Base-by-base conservation (phyloP, 805 yeast genomes). In the Huiozyma naganishii region DNA sequence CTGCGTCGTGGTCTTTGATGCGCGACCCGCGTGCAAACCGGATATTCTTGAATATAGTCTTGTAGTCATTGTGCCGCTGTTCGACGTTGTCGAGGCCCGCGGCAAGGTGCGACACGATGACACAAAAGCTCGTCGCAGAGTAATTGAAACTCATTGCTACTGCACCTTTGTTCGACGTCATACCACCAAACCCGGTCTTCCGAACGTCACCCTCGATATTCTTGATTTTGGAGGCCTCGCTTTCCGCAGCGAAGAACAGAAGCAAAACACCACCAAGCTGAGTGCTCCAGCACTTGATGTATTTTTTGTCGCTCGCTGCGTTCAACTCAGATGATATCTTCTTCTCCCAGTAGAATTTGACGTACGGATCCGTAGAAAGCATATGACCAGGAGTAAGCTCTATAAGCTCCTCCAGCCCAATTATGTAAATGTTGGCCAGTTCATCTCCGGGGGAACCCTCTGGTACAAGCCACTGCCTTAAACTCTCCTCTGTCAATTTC, bases 141-240 rank as follows among this genome's bases (percentile, higher is more conserved):
- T 80, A 73, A 27, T 72, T 66, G 54, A 86, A 71, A 48, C 89
- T 74, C 3, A 83, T 76, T 0, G 83, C 80, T 37, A 84, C 76
- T 2, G 85, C 95, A 4, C 95, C 95, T 59, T 86, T 80, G 53
- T 79, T 80, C 1, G 76, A 82, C 45, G 94, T 80, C 64, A 88
- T 79, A 6, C 98, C 98, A 30, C 95, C 95, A 41, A 90, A 72
- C 0, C 98, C 98, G 0, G 97, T 89, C 55, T 90, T 90, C 52
- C 86, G 89, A 34, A 79, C 74, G 32, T 82, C 74, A 1, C 89
- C 79, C 52, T 79, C 83, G 28, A 88, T 70, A 40, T 77, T 73
- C 36, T 76, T 71, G 32, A 88, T 72, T 40, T 72, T 67, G 8
- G 70, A 65, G 5, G 74, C 55, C 45, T 76, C 74, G 1, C 68